phyloP scores from a whole-genome alignment of 2,329 filamentous ascomycete species.

The Neonectria punicea region DNA sequence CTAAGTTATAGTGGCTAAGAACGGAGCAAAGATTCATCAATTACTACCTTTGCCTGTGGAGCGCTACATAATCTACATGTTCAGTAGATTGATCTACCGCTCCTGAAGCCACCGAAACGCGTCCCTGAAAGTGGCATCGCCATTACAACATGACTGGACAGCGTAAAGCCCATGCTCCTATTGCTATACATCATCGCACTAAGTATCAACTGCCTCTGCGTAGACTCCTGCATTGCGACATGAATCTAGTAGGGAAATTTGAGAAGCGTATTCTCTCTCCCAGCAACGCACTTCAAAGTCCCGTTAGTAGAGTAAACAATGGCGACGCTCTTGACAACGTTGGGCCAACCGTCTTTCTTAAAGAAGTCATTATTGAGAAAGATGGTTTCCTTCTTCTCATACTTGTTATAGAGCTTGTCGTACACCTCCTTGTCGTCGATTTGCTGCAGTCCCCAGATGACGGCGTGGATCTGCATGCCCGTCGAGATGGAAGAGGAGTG shows the following conservation, averaged over 20 bases:
- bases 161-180: not conserved
- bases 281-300: not conserved
- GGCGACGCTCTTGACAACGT: not conserved
- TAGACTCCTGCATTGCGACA: too few relatives aligned
- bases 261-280: not conserved
- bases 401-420: not conserved
- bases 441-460: constrained; percentile 5
- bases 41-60: too few relatives aligned
- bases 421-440: constrained; percentile 4
- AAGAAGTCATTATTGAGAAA: not conserved
- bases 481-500: not conserved
- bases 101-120: too few relatives aligned
- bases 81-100: too few relatives aligned
- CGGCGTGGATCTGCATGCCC: not conserved
- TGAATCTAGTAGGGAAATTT: not conserved
- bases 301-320: not conserved
- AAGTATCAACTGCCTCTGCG: not conserved
- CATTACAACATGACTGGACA: not conserved
- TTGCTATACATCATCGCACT: not conserved
- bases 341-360: not conserved
- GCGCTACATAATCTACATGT: too few relatives aligned
- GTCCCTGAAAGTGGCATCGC: too few relatives aligned
- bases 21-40: too few relatives aligned
- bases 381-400: not conserved
- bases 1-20: too few relatives aligned